phyloP scores from a whole-genome alignment of 2,329 filamentous ascomycete genomes.

The Fusarium neocosmosporiellum region DNA sequence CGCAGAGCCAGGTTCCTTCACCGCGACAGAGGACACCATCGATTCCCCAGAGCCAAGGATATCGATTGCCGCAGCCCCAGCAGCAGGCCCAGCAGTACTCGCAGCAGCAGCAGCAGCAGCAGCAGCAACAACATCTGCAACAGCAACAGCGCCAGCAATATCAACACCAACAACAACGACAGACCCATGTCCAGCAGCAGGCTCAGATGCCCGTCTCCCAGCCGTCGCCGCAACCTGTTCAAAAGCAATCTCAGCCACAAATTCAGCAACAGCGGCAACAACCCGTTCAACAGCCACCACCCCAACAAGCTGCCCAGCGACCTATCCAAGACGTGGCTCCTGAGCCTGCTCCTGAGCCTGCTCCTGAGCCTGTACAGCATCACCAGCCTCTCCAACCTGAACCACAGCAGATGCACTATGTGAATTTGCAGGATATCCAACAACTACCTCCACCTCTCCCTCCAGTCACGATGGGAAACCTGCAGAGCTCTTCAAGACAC shows the following conservation, averaged over 20 bases:
- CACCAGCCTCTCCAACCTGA: slow-evolving; percentile 35
- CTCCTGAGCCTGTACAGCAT: slow-evolving; percentile 26
- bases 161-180: slow-evolving; percentile 28
- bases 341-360: slow-evolving; percentile 18
- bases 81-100: slow-evolving; percentile 35
- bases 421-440: slow-evolving; percentile 54
- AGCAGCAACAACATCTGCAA: slow-evolving; percentile 17
- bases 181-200: slow-evolving; percentile 26
- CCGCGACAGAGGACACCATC: slow-evolving; percentile 39
- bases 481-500: slow-evolving; percentile 28
- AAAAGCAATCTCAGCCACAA: slow-evolving; percentile 18
- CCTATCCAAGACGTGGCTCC: slow-evolving; percentile 28
- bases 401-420: slow-evolving; percentile 47
- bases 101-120: slow-evolving; percentile 32
- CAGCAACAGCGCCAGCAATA: slow-evolving; percentile 24
- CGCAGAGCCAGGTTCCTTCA: slow-evolving; percentile 29
- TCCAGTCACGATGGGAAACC: slow-evolving; percentile 39
- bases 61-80: slow-evolving; percentile 31
- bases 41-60: slow-evolving; percentile 37
- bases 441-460: slow-evolving; percentile 44
- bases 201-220: slow-evolving; percentile 7
- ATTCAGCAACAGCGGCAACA: slow-evolving; percentile 9
- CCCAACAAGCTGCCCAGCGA: slow-evolving; percentile 28
- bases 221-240: slow-evolving; percentile 25
- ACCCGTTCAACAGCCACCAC: slow-evolving; percentile 29